phyloP scores from a whole-genome alignment of 352 stramenopile genomes.

The Aphanomyces euteiches region DNA sequence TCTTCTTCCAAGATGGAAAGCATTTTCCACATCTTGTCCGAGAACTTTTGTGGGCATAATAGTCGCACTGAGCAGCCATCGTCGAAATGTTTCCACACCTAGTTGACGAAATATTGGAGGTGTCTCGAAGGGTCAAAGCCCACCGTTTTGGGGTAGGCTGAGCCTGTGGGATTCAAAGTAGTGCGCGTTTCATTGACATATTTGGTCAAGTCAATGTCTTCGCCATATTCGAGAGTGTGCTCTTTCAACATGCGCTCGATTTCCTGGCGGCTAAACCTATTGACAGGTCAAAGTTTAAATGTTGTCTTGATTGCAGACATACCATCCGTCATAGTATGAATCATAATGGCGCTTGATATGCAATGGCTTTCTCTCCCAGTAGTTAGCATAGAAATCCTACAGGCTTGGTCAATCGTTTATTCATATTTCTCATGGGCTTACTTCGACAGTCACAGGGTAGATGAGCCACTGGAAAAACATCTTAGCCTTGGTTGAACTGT shows the following conservation, averaged over 20 bases:
- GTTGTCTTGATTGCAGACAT: slow-evolving; percentile 29
- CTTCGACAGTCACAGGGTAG: slow-evolving; percentile 64
- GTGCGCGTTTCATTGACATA: slow-evolving; percentile 78
- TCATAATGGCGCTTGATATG: slow-evolving; percentile 66
- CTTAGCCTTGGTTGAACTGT: slow-evolving; percentile 64
- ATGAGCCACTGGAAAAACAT: slow-evolving; percentile 85
- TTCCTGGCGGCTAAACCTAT: slow-evolving; percentile 60
- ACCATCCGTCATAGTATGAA: slow-evolving; percentile 76
- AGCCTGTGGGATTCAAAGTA: slow-evolving; percentile 58
- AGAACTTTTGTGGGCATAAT: slow-evolving; percentile 92
- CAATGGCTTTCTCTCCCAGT: slow-evolving; percentile 92
- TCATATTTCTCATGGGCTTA: neutral
- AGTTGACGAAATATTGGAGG: slow-evolving; percentile 10
- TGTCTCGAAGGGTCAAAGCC: slow-evolving; percentile 34
- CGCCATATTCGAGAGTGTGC: slow-evolving; percentile 70
- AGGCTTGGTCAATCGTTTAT: neutral
- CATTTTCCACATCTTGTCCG: slow-evolving; percentile 78
- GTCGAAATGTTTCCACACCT: slow-evolving; percentile 75
- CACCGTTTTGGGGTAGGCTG: slow-evolving; percentile 50
- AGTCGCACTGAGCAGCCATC: slow-evolving; percentile 89
- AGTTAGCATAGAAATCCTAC: slow-evolving; percentile 87
- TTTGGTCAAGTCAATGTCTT: slow-evolving; percentile 84
- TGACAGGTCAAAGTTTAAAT: slow-evolving; percentile 15
- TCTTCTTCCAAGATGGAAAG: slow-evolving; percentile 92
- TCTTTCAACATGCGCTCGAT: slow-evolving; percentile 72